Evolutionary conservation across 2,329 filamentous ascomycete species (phyloP), one percentile per base, ranked within the genome.

Genomic region (Neonectria faginata): DNA sequence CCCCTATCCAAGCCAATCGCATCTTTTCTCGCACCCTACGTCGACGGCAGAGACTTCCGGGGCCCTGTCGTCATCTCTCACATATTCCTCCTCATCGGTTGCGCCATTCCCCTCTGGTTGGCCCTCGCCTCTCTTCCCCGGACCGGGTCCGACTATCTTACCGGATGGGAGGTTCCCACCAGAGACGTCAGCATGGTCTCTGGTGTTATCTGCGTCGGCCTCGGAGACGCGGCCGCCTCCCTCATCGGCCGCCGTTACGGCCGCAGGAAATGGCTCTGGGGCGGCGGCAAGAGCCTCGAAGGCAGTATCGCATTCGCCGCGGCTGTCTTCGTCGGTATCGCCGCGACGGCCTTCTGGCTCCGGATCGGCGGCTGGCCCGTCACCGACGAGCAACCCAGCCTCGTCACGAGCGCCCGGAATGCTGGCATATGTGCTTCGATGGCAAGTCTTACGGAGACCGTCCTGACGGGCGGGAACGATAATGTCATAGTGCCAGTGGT

Each of bases 401-500:
- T 71, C 18, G 11, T 76, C 27, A 65, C 50, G 7, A 70, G 74
- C 44, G 83, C 89, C 69, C 88, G 89, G 5, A 96, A 95, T 75
- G 89, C 91, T 11, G 82, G 84, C 5, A 75, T 92, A 52, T 97
- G 94, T 69, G 94, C 92, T 7, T 85, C 86, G 45, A 88, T 94
- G 62, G 93, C 94, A 29, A 97, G 94, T 79, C 84, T 97, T 71
- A 97, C 96, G 57, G 96, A 99, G 82, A 94, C 96, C 27, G 95
- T 97, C 51, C 82, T 99, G 68, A 98, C 96, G 14, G 96, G 96
- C 2, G 96, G 95, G 31, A 99, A 99, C 79, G 96, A 99, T 84
- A 99, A 99, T 83, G 96, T 99, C 18, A 91, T 98, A 68, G 95
- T 98, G 68, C 96, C 96, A 4, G 89, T 99, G 62, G 89, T 97